Conservation (phyloP, 1,284 basidiomycete genomes). For the Tilletia caries region DNA sequence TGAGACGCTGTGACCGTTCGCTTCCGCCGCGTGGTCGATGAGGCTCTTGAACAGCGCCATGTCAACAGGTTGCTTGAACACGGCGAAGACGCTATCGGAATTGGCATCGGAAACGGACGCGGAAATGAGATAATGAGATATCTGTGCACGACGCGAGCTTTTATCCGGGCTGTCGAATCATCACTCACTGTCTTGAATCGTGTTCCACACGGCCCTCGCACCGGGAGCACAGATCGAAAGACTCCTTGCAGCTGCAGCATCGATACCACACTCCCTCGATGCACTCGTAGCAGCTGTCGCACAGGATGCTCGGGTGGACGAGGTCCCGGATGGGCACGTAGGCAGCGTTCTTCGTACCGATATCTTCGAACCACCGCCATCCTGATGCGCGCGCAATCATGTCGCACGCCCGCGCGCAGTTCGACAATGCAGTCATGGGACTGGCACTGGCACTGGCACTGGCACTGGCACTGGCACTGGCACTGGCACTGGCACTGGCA, state of each 20-base stretch:
- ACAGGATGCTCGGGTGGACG: slow-evolving; percentile 24
- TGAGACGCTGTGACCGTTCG: background rate
- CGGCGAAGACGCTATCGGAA: slow-evolving; percentile 19
- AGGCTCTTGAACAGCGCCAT: slow-evolving; percentile 14
- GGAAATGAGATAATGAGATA: no score
- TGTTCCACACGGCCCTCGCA: slow-evolving; percentile 23
- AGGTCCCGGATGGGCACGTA: slow-evolving; percentile 19
- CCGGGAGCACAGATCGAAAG: slow-evolving; percentile 19
- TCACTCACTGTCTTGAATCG: slow-evolving; percentile 17
- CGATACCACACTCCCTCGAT: slow-evolving; percentile 22
- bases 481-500: no score
- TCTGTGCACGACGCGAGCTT: no score
- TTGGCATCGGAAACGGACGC: background rate
- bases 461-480: no score
- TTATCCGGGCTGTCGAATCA: no score
- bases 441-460: background rate
- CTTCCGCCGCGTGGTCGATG: slow-evolving; percentile 11
- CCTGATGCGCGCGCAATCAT: background rate
- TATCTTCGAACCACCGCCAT: background rate
- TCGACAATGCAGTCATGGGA: background rate
- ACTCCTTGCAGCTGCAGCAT: slow-evolving; percentile 24
- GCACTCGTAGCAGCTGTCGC: slow-evolving; percentile 23
- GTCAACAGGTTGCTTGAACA: slow-evolving; percentile 22
- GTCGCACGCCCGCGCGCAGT: background rate
- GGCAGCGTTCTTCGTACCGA: background rate